Percentiles rank a stretch among this genome's conserved stretches.
phyloP scores from a whole-genome alignment of 306 rosid species.

The Rubus idaeus region DNA sequence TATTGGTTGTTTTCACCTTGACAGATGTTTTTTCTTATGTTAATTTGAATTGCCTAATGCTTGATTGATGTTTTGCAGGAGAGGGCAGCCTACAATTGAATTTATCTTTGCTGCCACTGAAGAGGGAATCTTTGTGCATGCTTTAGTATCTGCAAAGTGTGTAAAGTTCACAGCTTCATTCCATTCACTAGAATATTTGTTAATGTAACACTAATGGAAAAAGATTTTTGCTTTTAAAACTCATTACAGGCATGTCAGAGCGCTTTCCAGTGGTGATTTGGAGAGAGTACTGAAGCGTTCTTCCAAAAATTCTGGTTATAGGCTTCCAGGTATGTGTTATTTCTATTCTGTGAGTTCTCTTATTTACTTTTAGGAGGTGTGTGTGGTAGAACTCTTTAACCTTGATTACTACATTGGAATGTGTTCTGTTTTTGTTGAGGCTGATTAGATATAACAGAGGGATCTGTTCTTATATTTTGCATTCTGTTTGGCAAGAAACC shows the following conservation, averaged over 20 bases:
- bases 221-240: background rate
- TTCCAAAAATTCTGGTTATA: constrained; percentile 41
- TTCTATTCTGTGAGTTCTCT: constrained; percentile 17
- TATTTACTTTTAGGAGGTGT: background rate
- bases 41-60: constrained; percentile 29
- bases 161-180: constrained; percentile 19
- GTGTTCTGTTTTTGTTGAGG: background rate
- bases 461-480: background rate
- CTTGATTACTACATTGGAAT: background rate
- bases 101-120: constrained; percentile 89
- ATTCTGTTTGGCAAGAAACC: background rate
- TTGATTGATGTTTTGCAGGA: constrained; percentile 56
- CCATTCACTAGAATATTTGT: constrained; percentile 6
- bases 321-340: constrained; percentile 77
- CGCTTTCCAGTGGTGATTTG: constrained; percentile 64
- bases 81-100: constrained; percentile 86
- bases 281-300: constrained; percentile 71
- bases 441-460: background rate
- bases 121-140: constrained; percentile 89
- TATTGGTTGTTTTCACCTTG: constrained; percentile 3
- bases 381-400: constrained; percentile 1
- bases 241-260: constrained; percentile 69
- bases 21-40: constrained; percentile 9
- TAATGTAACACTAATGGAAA: background rate
- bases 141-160: constrained; percentile 80